Evolutionary conservation across 331 rosid genomes (phyloP).

Genomic region (Pyracantha coccinea): DNA sequence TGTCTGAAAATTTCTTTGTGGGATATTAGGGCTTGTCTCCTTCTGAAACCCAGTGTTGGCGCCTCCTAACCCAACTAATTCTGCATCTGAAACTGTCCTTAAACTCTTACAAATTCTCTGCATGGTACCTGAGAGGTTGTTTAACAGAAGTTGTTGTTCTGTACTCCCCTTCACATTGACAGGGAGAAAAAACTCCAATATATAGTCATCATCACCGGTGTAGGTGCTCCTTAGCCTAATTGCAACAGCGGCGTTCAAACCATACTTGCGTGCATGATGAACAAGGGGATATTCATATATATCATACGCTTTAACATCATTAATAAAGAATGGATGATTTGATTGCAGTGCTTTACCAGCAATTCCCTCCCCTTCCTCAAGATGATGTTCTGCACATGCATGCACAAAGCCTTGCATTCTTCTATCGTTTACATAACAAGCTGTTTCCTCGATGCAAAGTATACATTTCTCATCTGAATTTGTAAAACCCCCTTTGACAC

Average conservation of each 20-base stretch:
- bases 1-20: constrained; percentile 29
- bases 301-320: constrained; percentile 70
- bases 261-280: constrained; percentile 79
- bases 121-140: constrained; percentile 82
- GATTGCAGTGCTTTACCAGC: constrained; percentile 91
- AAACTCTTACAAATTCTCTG: constrained; percentile 72
- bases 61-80: constrained; percentile 28
- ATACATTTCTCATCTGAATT: constrained; percentile 39
- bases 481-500: constrained; percentile 32
- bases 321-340: constrained; percentile 64
- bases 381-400: constrained; percentile 67
- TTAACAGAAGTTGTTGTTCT: constrained; percentile 73
- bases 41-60: constrained; percentile 24
- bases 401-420: constrained; percentile 63
- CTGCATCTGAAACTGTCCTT: constrained; percentile 69
- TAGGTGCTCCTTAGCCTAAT: constrained; percentile 71
- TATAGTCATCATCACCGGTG: constrained; percentile 66
- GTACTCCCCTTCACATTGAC: constrained; percentile 58
- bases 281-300: constrained; percentile 72
- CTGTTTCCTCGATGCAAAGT: constrained; percentile 72
- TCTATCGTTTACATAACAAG: constrained; percentile 60
- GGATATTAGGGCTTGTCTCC: constrained; percentile 14
- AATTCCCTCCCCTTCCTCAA: constrained; percentile 81
- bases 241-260: constrained; percentile 80
- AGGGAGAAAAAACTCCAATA: constrained; percentile 84